Conservation (phyloP, 2,329 filamentous ascomycete species). For the Plectosphaerella cucumerina region DNA sequence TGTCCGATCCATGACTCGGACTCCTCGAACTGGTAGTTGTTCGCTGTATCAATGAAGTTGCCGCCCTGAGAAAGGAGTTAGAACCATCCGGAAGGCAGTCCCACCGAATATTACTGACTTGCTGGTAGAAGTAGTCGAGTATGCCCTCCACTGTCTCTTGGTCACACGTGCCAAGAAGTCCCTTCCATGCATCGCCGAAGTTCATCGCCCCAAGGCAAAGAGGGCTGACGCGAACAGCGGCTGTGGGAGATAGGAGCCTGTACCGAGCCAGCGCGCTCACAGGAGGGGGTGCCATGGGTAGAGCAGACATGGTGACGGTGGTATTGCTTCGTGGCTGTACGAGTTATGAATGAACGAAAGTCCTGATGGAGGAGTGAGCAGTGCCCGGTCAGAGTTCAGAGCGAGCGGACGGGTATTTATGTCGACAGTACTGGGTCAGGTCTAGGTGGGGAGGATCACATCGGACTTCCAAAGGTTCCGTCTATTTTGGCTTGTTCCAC, state of each 20-base stretch:
- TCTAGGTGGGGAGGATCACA: too few species aligned
- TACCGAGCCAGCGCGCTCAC: slow-evolving; percentile 61
- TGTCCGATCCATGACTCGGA: slow-evolving; percentile 65
- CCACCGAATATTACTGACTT: slow-evolving; percentile 29
- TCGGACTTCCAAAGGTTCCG: too few species aligned
- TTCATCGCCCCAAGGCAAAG: slow-evolving; percentile 63
- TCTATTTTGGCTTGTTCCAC: too few species aligned
- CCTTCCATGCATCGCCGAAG: slow-evolving; percentile 54
- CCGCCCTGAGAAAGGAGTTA: slow-evolving; percentile 33
- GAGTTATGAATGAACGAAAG: too few species aligned
- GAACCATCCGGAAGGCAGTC: too few species aligned
- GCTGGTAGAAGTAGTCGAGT: slow-evolving; percentile 61
- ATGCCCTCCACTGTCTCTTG: slow-evolving; percentile 59
- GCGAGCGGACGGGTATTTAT: too few species aligned
- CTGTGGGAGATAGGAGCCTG: slow-evolving; percentile 61
- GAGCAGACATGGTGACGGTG: slow-evolving; percentile 18
- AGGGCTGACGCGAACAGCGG: slow-evolving; percentile 63
- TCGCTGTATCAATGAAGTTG: slow-evolving; percentile 71
- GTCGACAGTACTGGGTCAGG: too few species aligned
- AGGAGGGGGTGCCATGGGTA: slow-evolving; percentile 40
- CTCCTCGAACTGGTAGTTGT: slow-evolving; percentile 62
- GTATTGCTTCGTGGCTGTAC: not conserved
- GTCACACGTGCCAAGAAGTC: slow-evolving; percentile 60
- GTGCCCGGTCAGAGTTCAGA: too few species aligned
- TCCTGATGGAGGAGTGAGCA: too few species aligned